Conservation (phyloP, 1,284 basidiomycete genomes). For the Ceratobasidium theobromae region DNA sequence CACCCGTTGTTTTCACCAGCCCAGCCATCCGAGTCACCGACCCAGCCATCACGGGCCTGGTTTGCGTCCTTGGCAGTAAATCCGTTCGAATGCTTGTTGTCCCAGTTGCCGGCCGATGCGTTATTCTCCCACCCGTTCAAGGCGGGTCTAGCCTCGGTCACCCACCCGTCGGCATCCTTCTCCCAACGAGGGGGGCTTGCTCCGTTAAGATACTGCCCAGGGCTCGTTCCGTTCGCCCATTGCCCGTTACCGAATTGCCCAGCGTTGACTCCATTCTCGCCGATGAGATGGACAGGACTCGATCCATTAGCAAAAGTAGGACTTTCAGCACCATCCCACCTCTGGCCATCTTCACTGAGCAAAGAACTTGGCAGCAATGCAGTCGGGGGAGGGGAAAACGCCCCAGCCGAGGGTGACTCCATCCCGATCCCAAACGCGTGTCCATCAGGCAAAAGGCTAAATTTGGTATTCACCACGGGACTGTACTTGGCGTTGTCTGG, state of each 20-base stretch:
- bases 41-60: neutral
- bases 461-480: neutral
- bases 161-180: constrained; percentile 27
- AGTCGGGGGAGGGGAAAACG: constrained; percentile 14
- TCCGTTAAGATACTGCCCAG: constrained; percentile 8
- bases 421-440: neutral
- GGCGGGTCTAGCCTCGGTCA: constrained; percentile 7
- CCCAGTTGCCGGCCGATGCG: neutral
- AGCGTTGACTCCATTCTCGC: neutral
- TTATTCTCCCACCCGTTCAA: constrained; percentile 20
- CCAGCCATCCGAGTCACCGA: constrained; percentile 4
- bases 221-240: constrained; percentile 9
- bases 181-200: constrained; percentile 22
- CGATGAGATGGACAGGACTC: constrained; percentile 2
- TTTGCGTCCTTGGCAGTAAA: neutral
- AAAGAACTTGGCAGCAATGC: constrained; percentile 13
- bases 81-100: neutral
- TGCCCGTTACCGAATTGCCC: neutral
- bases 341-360: constrained; percentile 19
- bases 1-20: neutral
- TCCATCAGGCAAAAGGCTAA: neutral
- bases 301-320: neutral
- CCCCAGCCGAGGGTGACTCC: constrained; percentile 8
- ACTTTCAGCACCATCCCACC: constrained; percentile 8
- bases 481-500: constrained; percentile 7